Evolutionary conservation across 345 rosid genomes (phyloP), one percentile per base, ranked within the genome.

Genomic region (Reutealis trisperma): DNA sequence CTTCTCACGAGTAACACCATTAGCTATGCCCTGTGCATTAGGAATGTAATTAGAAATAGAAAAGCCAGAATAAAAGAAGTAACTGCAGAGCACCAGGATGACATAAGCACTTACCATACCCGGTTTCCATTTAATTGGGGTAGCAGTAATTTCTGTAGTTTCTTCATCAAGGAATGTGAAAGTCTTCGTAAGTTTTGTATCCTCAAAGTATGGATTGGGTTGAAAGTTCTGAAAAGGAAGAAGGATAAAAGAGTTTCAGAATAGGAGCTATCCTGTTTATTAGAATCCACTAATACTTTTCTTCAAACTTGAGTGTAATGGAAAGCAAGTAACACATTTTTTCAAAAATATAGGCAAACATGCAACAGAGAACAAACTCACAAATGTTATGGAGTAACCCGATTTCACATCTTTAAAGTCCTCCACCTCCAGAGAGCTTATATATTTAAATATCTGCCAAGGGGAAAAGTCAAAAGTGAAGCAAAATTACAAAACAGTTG

Each of bases 321-420:
- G 54, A 66, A 70, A 63, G n/a, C 51, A 73, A 51, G 58, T 21
- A 63, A 42, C 65, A 54, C 49, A 67, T 11, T 67, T 49, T 5
- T 54, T 58, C 18, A 45, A 47, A 57, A 47, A 57, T 9, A 2
- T 25, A 22, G 66, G 25, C 42, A 63, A 41, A 37, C 52, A 49
- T 42, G 65, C 61, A 8, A 32, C 24, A 73, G 22, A 49, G 52
- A 64, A 81, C 72, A 71, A 71, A 84, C 98, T 88, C 81, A 95
- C 99, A 84, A 92, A 92, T 52, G 93, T 86, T 37, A 95, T 93
- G 6, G 96, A 87, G 75, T 92, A 93, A 72, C 99, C 99, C 27
- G 94, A 93, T 78, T 93, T 95, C 76, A 95, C 90, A 71, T 92
- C 99, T 86, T 95, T 92, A 34, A 83, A 91, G 74, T 93, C 97